A percentile compares a stretch with the other conserved stretches of the same genome.
Conservation (phyloP, 2,329 filamentous ascomycete species). For the Fusarium sarcochroum region DNA sequence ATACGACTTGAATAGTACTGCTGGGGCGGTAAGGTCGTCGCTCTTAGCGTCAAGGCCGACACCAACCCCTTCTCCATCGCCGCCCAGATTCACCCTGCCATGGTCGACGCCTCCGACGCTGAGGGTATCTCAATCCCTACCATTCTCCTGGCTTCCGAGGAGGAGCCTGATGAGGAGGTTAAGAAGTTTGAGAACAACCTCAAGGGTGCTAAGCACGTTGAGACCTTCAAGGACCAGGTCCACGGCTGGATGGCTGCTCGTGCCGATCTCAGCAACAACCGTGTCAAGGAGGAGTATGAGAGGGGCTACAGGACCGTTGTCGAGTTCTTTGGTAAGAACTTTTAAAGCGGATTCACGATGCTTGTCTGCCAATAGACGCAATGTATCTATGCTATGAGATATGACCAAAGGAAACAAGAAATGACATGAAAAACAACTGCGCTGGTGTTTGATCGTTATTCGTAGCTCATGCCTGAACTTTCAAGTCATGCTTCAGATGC, state of each 20-base stretch:
- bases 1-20: conserved; percentile 63
- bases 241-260: conserved; percentile 83
- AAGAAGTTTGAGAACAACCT: conserved; percentile 70
- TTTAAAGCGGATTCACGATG: conserved; percentile 46
- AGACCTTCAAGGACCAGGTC: conserved; percentile 76
- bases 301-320: conserved; percentile 73
- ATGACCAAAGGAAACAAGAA: conserved; percentile 19
- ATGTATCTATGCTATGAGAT: conserved; percentile 26
- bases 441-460: conserved; percentile 10
- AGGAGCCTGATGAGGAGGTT: conserved; percentile 70
- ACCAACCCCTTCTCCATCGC: conserved; percentile 69
- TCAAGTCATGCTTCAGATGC: conserved; percentile 5
- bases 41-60: conserved; percentile 63
- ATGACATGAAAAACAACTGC: neutral
- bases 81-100: conserved; percentile 70
- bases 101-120: conserved; percentile 75
- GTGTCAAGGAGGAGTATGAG: conserved; percentile 72
- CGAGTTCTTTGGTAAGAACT: conserved; percentile 69
- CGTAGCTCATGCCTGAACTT: neutral
- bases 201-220: conserved; percentile 69
- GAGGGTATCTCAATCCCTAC: conserved; percentile 72
- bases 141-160: conserved; percentile 74
- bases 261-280: conserved; percentile 68
- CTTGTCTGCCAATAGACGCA: neutral
- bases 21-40: conserved; percentile 79